These are phyloP conservation scores for Zygosaccharomyces rouxii DNA, from an alignment of 805 yeast species.

Conservation along the genomic window DNA sequence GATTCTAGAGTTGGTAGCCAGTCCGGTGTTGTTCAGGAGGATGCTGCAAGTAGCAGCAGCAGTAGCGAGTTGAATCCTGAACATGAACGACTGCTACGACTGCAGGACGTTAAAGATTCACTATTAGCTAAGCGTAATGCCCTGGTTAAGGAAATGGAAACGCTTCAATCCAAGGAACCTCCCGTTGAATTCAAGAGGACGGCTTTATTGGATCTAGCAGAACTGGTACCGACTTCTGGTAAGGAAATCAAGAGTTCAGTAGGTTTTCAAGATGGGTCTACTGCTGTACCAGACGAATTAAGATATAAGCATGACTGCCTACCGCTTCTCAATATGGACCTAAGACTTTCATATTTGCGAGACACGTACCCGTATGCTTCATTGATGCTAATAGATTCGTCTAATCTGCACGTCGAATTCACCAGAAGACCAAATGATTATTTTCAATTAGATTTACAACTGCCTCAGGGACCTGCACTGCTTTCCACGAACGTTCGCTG, in stretches of 20 bases:
- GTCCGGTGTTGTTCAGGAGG: conserved; percentile 1
- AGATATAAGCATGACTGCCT: conserved; percentile 26
- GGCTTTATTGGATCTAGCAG: conserved; percentile 8
- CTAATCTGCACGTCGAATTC: neutral
- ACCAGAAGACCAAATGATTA: neutral
- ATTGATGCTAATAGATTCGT: conserved; percentile 7
- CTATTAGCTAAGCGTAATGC: conserved; percentile 18
- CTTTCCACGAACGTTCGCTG: conserved; percentile 10
- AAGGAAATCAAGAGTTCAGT: neutral
- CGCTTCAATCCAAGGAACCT: conserved; percentile 4
- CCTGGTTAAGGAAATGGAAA: conserved; percentile 19
- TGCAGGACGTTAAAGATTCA: conserved; percentile 22
- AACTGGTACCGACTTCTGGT: neutral
- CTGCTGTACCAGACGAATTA: conserved; percentile 20
- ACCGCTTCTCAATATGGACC: conserved; percentile 26
- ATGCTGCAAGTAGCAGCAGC: conserved; percentile 4
- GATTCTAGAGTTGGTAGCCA: conserved; percentile 14
- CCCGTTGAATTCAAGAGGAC: neutral
- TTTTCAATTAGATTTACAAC: neutral
- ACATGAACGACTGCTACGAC: conserved; percentile 14
- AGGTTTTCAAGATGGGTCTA: conserved; percentile 17
- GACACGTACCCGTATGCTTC: conserved; percentile 16
- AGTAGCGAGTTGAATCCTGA: conserved; percentile 12
- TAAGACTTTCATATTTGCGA: conserved; percentile 19
- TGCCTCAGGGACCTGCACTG: neutral